Percentiles rank a stretch among this genome's conserved stretches.
phyloP scores from a whole-genome alignment of 306 rosid species.

The Potentilla sterilis region DNA sequence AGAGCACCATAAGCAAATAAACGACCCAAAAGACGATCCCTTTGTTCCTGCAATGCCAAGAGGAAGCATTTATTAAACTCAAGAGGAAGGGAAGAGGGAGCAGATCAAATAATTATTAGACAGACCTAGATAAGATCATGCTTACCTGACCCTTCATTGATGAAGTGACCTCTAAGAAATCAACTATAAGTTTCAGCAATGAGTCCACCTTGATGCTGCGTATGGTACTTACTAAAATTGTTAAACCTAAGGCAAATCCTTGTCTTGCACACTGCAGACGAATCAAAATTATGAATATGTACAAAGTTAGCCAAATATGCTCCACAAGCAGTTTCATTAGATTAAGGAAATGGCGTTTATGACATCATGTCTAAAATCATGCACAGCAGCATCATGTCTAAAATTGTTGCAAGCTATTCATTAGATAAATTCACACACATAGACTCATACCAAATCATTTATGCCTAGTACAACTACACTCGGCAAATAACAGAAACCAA shows the following conservation, averaged over 20 bases:
- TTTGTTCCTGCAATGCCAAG: conserved; percentile 69
- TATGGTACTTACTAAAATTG: conserved; percentile 45
- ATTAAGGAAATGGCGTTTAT: not conserved
- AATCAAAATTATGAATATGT: conserved; percentile 4
- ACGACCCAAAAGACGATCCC: conserved; percentile 85
- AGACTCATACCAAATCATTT: no score
- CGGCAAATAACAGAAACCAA: no score
- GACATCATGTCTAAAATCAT: no score
- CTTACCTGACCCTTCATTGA: conserved; percentile 97
- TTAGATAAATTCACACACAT: no score
- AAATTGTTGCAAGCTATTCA: not conserved
- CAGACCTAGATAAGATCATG: conserved; percentile 8
- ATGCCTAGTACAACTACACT: no score
- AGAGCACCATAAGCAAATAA: conserved; percentile 91
- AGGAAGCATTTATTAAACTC: conserved; percentile 7
- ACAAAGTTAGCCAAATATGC: conserved; percentile 9
- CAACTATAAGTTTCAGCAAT: conserved; percentile 67
- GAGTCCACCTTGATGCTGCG: conserved; percentile 61
- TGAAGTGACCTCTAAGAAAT: conserved; percentile 77
- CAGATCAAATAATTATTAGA: conserved; percentile 1
- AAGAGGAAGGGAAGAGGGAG: conserved; percentile 7
- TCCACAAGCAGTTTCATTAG: not conserved
- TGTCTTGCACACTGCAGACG: conserved; percentile 90
- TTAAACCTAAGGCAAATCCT: conserved; percentile 87
- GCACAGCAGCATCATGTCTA: no score